Conservation (phyloP, 2,329 filamentous ascomycete species). For the Aspergillus fructus region DNA sequence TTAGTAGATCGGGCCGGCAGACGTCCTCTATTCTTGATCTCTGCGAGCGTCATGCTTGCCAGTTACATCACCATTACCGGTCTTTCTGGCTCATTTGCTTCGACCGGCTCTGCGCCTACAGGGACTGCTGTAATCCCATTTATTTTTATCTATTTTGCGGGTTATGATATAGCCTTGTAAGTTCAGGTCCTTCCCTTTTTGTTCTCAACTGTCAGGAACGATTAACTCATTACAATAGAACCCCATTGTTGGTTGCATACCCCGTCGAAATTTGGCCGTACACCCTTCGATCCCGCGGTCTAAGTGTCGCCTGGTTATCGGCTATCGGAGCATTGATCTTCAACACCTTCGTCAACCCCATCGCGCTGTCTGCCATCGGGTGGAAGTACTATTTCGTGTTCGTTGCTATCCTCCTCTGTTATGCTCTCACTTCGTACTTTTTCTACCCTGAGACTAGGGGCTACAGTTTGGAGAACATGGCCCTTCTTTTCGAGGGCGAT, state of each 20-base stretch:
- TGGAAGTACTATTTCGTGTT: constrained; percentile 27
- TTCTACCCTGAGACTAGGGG: constrained; percentile 18
- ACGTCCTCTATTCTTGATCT: constrained; percentile 20
- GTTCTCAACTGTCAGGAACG: neutral
- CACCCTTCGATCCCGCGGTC: constrained; percentile 23
- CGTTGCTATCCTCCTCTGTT: constrained; percentile 12
- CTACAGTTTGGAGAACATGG: constrained; percentile 15
- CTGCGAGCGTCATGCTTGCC: constrained; percentile 21
- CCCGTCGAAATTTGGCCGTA: constrained; percentile 27
- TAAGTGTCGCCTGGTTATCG: constrained; percentile 22
- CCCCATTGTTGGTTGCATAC: constrained; percentile 22
- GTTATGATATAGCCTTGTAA: constrained; percentile 26
- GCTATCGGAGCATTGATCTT: constrained; percentile 19
- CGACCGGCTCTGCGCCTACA: constrained; percentile 7
- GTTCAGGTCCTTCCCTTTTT: neutral
- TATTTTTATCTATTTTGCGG: constrained; percentile 29
- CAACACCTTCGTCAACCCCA: constrained; percentile 24
- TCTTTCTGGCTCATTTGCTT: constrained; percentile 23
- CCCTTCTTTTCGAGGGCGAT: constrained; percentile 12
- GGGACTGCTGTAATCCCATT: constrained; percentile 30
- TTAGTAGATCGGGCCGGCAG: constrained; percentile 21
- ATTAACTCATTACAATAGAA: constrained; percentile 11
- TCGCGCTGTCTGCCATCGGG: constrained; percentile 21
- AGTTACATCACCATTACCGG: constrained; percentile 23
- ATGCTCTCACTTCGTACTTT: constrained; percentile 7